phyloP scores from a whole-genome alignment of 371 early-diverging fungal genomes.

The Mortierella sp. region DNA sequence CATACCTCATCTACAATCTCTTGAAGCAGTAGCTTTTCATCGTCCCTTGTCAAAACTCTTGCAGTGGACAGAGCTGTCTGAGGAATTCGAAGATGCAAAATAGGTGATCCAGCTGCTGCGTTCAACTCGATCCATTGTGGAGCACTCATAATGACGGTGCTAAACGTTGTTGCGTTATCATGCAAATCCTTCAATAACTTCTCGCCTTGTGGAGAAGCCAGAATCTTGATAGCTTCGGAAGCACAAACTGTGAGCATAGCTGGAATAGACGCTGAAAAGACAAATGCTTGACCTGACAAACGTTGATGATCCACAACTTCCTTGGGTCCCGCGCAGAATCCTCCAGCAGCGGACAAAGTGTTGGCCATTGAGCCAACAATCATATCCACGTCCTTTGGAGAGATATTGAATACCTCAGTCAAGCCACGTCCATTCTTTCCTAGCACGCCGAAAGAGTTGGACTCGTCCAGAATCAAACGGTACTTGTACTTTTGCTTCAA shows the following conservation, averaged over 20 bases:
- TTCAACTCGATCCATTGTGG: slow-evolving; percentile 38
- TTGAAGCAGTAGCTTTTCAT: slow-evolving; percentile 75
- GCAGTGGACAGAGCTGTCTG: slow-evolving; percentile 55
- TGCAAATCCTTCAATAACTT: slow-evolving; percentile 33
- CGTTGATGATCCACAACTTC: slow-evolving; percentile 97
- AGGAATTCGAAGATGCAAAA: slow-evolving; percentile 78
- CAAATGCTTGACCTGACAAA: slow-evolving; percentile 94
- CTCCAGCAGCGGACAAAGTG: slow-evolving; percentile 92
- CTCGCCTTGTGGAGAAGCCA: slow-evolving; percentile 61
- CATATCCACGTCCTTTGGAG: slow-evolving; percentile 91
- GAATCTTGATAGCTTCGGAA: slow-evolving; percentile 84
- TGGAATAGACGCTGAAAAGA: slow-evolving; percentile 99
- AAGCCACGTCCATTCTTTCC: slow-evolving; percentile 93
- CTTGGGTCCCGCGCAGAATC: slow-evolving; percentile 94
- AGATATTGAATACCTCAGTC: slow-evolving; percentile 85
- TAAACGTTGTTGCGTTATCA: slow-evolving; percentile 45
- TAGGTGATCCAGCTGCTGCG: slow-evolving; percentile 70
- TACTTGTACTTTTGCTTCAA: slow-evolving; percentile 97
- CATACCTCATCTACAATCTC: slow-evolving; percentile 85
- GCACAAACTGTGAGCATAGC: slow-evolving; percentile 95
- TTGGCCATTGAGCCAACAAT: slow-evolving; percentile 93
- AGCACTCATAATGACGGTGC: slow-evolving; percentile 26
- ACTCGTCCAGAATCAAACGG: slow-evolving; percentile 97
- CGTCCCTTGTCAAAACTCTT: slow-evolving; percentile 62
- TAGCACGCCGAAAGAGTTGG: slow-evolving; percentile 94